These are phyloP conservation scores for Aspergillus amoenus DNA, from an alignment of 2,329 filamentous ascomycete species.

Conservation along the genomic window DNA sequence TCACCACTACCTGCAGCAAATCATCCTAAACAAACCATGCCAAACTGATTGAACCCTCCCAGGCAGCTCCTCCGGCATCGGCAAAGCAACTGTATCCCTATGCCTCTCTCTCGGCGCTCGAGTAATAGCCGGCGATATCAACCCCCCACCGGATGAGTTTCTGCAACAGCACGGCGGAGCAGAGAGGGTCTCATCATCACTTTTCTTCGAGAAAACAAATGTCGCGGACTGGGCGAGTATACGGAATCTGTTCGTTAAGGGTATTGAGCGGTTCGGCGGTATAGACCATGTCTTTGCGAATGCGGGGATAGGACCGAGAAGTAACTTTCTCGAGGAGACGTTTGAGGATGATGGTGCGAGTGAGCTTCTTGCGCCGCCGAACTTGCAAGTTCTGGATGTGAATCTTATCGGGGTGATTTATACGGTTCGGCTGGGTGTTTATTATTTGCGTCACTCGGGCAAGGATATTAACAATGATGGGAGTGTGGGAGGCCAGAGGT, in stretches of 20 bases:
- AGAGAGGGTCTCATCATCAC: conserved; percentile 21
- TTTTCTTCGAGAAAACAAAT: conserved; percentile 48
- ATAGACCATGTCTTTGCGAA: conserved; percentile 55
- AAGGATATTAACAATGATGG: not conserved
- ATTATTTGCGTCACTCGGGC: conserved; percentile 42
- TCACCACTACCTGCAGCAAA: not conserved
- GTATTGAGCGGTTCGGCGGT: conserved; percentile 43
- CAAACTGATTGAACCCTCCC: not conserved
- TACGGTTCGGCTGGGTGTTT: conserved; percentile 49
- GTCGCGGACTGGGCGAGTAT: conserved; percentile 54
- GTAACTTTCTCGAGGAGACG: conserved; percentile 49
- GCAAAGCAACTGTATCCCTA: conserved; percentile 54
- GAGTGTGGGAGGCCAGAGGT: conserved; percentile 33
- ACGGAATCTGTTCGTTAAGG: conserved; percentile 51
- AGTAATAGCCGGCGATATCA: conserved; percentile 57
- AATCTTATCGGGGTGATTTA: conserved; percentile 53
- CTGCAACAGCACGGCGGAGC: conserved; percentile 7
- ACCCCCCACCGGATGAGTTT: conserved; percentile 26
- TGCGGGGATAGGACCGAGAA: conserved; percentile 53
- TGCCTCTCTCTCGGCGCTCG: conserved; percentile 55
- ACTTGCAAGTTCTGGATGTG: conserved; percentile 47
- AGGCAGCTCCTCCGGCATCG: conserved; percentile 62
- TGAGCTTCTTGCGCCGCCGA: conserved; percentile 49
- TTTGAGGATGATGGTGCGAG: conserved; percentile 45
- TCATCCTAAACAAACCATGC: not conserved